Evolutionary conservation across 176 grass and related monocot genomes (phyloP), one percentile per base, ranked within the genome.

Genomic region (Alloteropsis semialata): DNA sequence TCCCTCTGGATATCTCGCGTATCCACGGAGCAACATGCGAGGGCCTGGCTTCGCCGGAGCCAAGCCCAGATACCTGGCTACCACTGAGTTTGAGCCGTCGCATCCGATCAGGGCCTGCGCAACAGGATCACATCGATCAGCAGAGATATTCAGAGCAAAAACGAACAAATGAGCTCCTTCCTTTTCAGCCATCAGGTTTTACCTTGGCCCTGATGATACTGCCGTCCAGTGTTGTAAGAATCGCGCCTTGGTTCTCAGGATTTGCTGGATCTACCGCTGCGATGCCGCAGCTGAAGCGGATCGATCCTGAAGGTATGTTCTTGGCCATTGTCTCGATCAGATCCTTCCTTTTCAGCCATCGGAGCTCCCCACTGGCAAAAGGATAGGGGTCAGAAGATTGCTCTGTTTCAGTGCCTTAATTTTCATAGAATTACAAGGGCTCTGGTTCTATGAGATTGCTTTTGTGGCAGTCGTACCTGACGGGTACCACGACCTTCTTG

Each of bases 271-370:
- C 18, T 19, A 88, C 41, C 0, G 3, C 58, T 15, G 12, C 30
- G 12, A 88, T 29, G 44, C 82, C 63, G 50, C 86, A 85, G 1
- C 73, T 59, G 25, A 88, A 82, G 38, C 82, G 85, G 73, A 91
- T 77, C 5, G 65, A 30, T 15, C 69, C 49, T 45, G 17, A 34
- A 3, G 85, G 85, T 43, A 88, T 34, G 54, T 68, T 60, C 15
- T n/a, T 57, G 43, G 82, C 89, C 72, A 91, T 25, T 15, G 82
- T 72, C 84, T 82, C 72, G 15, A 91, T 46, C 11, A 88, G 77
- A 18, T 88, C 85, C 9, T 67, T 85, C 18, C 85, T 85, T 66
- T 67, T 85, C 72, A 91, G 16, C 55, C 72, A 88, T 21, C 85
- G 76, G 13, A 81, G 10, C 45, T 85, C 86, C 1, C 22, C 50